phyloP scores from a whole-genome alignment of 495 filamentous ascomycete genomes.

The Penicillium silybi region DNA sequence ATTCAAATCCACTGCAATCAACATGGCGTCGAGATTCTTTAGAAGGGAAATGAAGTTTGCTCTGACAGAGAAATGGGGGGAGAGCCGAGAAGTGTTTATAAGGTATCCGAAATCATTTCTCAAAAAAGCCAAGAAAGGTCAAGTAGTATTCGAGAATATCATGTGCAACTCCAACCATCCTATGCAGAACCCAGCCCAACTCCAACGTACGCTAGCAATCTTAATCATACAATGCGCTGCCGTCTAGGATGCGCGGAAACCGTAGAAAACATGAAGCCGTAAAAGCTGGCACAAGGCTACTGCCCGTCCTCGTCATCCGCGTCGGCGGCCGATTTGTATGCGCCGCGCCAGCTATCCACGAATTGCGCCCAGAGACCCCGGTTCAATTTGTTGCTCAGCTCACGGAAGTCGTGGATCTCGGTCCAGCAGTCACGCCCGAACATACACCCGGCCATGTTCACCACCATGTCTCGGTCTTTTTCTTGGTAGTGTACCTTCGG shows the following conservation, averaged over 20 bases:
- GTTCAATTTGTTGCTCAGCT: slow-evolving; percentile 82
- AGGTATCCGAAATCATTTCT: too few species aligned
- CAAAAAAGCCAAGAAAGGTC: too few species aligned
- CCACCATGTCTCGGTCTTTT: slow-evolving; percentile 84
- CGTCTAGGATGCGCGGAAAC: neutral
- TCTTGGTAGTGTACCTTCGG: slow-evolving; percentile 79
- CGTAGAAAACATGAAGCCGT: slow-evolving; percentile 5
- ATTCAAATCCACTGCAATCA: too few species aligned
- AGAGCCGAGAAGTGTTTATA: too few species aligned
- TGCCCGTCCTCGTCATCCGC: slow-evolving; percentile 4
- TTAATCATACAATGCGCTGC: slow-evolving; percentile 3
- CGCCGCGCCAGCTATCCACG: slow-evolving; percentile 21
- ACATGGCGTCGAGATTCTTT: too few species aligned
- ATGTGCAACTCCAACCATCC: neutral
- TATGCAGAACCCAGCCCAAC: slow-evolving; percentile 1
- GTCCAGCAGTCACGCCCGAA: slow-evolving; percentile 97
- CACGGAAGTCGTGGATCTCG: slow-evolving; percentile 91
- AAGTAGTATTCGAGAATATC: neutral
- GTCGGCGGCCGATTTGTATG: slow-evolving; percentile 5
- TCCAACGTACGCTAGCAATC: slow-evolving; percentile 1
- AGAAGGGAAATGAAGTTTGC: neutral
- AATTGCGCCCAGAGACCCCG: slow-evolving; percentile 71
- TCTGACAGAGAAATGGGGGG: too few species aligned
- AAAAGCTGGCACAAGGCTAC: neutral
- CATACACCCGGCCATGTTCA: slow-evolving; percentile 98